Conservation (phyloP, 1,139 yeast species). For the Eremothecium sinecaudum region DNA sequence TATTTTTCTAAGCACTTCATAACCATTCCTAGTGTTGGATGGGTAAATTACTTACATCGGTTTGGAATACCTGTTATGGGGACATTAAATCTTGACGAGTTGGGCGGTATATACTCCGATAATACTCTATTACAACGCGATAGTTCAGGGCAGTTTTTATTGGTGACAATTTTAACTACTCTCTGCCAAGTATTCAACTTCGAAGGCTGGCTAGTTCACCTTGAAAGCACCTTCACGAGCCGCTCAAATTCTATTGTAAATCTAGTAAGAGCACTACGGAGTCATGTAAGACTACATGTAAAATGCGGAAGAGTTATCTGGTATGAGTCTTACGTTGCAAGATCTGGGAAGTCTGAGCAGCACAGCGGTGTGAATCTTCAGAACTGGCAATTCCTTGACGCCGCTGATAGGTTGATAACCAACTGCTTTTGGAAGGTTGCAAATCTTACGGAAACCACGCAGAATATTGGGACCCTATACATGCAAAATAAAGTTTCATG, state of each 20-base stretch:
- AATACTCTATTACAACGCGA: conserved; percentile 24
- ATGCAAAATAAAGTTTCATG: conserved; percentile 29
- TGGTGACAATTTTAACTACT: conserved; percentile 21
- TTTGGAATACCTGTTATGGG: conserved; percentile 33
- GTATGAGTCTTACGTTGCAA: conserved; percentile 34
- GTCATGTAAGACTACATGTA: conserved; percentile 21
- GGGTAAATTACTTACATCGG: conserved; percentile 34
- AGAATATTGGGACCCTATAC: conserved; percentile 32
- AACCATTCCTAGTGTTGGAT: conserved; percentile 33
- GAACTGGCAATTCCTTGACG: conserved; percentile 30
- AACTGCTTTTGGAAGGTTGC: conserved; percentile 36
- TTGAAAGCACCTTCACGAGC: conserved; percentile 29
- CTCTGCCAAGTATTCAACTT: conserved; percentile 30
- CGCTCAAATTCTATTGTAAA: conserved; percentile 17
- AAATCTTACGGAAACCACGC: conserved; percentile 27
- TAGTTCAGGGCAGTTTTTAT: conserved; percentile 23
- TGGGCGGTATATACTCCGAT: conserved; percentile 19
- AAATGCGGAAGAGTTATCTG: conserved; percentile 29
- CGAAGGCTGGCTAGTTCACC: conserved; percentile 35
- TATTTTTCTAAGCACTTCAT: conserved; percentile 35
- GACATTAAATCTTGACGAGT: conserved; percentile 33
- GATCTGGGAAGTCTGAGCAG: conserved; percentile 29
- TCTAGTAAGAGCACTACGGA: conserved; percentile 29
- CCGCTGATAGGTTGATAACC: conserved; percentile 31
- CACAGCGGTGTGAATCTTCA: conserved; percentile 33